A percentile compares a stretch with the other conserved stretches of the same genome.
Conservation (phyloP, 495 filamentous ascomycete genomes). For the Tuber indicum region DNA sequence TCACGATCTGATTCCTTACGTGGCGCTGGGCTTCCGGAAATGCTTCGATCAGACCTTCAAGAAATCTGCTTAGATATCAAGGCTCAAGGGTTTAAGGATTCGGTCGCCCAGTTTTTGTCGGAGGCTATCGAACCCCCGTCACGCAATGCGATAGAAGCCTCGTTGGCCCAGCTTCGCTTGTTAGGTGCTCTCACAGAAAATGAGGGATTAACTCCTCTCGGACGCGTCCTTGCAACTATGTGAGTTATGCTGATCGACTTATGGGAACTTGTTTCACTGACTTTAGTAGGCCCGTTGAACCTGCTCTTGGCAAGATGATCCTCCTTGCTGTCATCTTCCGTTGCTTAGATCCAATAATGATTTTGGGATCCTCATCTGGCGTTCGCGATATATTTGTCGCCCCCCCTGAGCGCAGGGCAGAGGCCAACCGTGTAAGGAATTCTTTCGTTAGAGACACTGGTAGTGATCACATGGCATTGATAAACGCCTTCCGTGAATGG, state of each 20-base stretch:
- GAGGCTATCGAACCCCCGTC: slow-evolving; percentile 53
- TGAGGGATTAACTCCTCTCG: slow-evolving; percentile 52
- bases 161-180: slow-evolving; percentile 47
- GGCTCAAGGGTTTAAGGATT: slow-evolving; percentile 45
- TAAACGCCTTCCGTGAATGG: slow-evolving; percentile 51
- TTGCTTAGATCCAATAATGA: slow-evolving; percentile 56
- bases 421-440: slow-evolving; percentile 41
- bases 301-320: slow-evolving; percentile 54
- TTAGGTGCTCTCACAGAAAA: slow-evolving; percentile 50
- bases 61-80: slow-evolving; percentile 50
- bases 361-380: slow-evolving; percentile 47
- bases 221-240: slow-evolving; percentile 48
- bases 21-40: slow-evolving; percentile 48
- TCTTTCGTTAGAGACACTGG: slow-evolving; percentile 45
- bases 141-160: slow-evolving; percentile 44
- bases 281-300: slow-evolving; percentile 43
- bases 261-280: not conserved
- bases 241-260: slow-evolving; percentile 18
- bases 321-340: slow-evolving; percentile 55
- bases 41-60: slow-evolving; percentile 50
- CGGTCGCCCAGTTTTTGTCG: slow-evolving; percentile 49
- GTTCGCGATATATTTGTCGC: slow-evolving; percentile 48
- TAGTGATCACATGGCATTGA: slow-evolving; percentile 52
- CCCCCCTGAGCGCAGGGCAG: slow-evolving; percentile 40
- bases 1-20: slow-evolving; percentile 49